Conservation (phyloP, 176 grass and related monocot species). For the Coix lacrymajobi region DNA sequence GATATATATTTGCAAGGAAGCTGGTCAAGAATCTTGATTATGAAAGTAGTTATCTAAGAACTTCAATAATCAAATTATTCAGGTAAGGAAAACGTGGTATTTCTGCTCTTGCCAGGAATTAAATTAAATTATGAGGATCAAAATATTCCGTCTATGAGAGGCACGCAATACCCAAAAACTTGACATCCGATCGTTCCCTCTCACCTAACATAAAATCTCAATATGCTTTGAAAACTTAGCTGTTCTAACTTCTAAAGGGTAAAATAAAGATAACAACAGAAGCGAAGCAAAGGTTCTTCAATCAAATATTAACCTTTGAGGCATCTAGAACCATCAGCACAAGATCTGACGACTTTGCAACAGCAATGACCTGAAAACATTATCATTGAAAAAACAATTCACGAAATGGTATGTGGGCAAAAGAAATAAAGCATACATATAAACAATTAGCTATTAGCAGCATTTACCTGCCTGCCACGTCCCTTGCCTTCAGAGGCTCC, state of each 20-base stretch:
- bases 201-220: not conserved
- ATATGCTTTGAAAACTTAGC: not conserved
- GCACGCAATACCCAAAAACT: not conserved
- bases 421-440: not conserved
- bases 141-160: not conserved
- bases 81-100: not conserved
- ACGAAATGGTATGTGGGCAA: not conserved
- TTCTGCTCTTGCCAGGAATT: not conserved
- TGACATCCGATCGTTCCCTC: not conserved
- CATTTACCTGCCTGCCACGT: conserved; percentile 88
- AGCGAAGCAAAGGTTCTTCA: conserved; percentile 15
- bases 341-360: conserved; percentile 97
- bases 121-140: not conserved
- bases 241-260: not conserved
- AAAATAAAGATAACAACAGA: conserved; percentile 14
- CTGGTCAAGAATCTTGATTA: not conserved
- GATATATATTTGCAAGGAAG: not conserved
- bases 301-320: conserved; percentile 69
- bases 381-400: not conserved
- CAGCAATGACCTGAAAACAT: conserved; percentile 89
- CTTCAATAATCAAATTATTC: not conserved
- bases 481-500: conserved; percentile 99
- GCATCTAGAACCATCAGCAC: conserved; percentile 98
- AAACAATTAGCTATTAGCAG: not conserved
- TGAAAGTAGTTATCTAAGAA: not conserved